Evolutionary conservation across 805 yeast species (phyloP).

Genomic region (Candida germanica): DNA sequence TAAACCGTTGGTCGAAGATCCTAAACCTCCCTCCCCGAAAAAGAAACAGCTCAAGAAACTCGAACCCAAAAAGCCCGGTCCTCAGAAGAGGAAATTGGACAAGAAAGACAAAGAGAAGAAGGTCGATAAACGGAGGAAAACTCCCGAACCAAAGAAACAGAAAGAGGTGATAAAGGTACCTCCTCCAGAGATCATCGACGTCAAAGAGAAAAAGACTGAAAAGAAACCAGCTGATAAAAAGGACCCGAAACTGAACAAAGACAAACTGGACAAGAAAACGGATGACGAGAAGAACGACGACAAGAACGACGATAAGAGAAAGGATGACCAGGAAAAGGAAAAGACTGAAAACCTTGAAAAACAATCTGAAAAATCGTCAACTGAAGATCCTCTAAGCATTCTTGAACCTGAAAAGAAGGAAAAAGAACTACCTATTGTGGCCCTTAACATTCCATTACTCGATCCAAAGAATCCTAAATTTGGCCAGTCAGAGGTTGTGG

Average conservation of each 20-base stretch:
- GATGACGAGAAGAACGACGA: neutral
- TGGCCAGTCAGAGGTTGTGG: constrained; percentile 60
- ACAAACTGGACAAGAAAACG: neutral
- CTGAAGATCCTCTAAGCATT: too few species aligned
- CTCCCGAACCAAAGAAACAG: constrained; percentile 14
- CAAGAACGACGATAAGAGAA: neutral
- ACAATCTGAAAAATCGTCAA: neutral
- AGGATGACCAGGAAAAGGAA: neutral
- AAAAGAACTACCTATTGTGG: constrained; percentile 45
- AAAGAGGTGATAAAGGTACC: constrained; percentile 16
- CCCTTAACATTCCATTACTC: constrained; percentile 51
- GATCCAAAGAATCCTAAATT: constrained; percentile 48
- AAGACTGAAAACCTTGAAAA: neutral
- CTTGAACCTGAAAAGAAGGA: constrained; percentile 17
- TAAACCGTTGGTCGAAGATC: constrained; percentile 18
- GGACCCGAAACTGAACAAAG: neutral
- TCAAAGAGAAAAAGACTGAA: constrained; percentile 5
- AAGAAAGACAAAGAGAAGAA: constrained; percentile 8
- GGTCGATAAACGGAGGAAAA: constrained; percentile 15
- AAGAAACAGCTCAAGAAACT: constrained; percentile 10
- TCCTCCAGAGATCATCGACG: constrained; percentile 21
- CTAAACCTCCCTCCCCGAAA: constrained; percentile 13
- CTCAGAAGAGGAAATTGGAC: constrained; percentile 8
- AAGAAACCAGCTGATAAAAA: neutral
- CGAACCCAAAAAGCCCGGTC: constrained; percentile 11